These are phyloP conservation scores for Pseudogymnoascus sp. DNA, from an alignment of 2,329 filamentous ascomycete species.

Conservation along the genomic window DNA sequence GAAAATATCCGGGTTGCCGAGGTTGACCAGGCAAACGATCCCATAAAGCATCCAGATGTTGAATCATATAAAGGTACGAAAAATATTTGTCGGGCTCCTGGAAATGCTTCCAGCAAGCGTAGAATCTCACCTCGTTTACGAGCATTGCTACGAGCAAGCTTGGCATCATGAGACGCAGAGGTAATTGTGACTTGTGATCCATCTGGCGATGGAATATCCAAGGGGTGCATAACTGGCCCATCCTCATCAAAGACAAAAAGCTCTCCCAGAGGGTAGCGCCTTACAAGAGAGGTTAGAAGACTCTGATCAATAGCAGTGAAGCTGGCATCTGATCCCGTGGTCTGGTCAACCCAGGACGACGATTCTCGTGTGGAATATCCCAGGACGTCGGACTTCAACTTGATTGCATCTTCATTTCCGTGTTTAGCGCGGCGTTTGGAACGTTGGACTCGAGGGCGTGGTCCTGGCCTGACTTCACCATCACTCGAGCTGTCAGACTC, in stretches of 20 bases:
- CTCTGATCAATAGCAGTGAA: conserved; percentile 17
- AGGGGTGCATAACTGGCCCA: background rate
- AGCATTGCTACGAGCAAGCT: conserved; percentile 7
- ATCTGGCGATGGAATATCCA: background rate
- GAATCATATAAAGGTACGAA: conserved; percentile 27
- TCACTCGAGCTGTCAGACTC: conserved; percentile 13
- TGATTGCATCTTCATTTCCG: background rate
- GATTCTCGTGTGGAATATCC: conserved; percentile 12
- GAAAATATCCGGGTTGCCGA: conserved; percentile 20
- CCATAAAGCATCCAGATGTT: conserved; percentile 21
- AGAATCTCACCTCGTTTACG: background rate
- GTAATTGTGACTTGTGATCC: background rate
- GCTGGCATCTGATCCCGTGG: background rate
- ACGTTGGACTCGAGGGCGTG: background rate
- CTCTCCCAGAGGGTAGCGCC: background rate
- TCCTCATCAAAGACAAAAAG: background rate
- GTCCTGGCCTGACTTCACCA: conserved; percentile 10
- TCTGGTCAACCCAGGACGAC: conserved; percentile 17
- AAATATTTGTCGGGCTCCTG: conserved; percentile 23
- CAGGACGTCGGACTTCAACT: conserved; percentile 18
- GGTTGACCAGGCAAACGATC: conserved; percentile 26
- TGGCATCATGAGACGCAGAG: background rate
- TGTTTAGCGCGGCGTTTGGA: background rate
- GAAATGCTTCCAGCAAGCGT: conserved; percentile 14
- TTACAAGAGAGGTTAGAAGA: background rate